Conservation (phyloP, 1,139 yeast genomes). For the Magnusiomyces paraingens region DNA sequence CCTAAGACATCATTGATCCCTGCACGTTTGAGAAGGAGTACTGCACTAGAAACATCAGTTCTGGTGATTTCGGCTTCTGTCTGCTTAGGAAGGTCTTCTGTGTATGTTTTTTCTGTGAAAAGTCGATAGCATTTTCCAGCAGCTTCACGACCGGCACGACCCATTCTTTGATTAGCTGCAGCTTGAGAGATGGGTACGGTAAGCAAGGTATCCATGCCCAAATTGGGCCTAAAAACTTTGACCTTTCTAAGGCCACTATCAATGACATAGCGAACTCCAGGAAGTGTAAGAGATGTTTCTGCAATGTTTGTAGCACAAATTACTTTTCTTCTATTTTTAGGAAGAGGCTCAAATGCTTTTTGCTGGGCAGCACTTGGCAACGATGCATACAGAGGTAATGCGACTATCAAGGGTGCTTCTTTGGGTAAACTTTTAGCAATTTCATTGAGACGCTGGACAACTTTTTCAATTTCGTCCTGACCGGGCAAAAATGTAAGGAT, state of each 20-base stretch:
- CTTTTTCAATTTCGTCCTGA: slow-evolving; percentile 93
- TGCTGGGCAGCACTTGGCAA: slow-evolving; percentile 80
- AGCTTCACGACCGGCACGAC: slow-evolving; percentile 97
- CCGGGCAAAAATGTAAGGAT: slow-evolving; percentile 88
- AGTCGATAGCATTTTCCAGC: slow-evolving; percentile 86
- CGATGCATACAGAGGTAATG: slow-evolving; percentile 89
- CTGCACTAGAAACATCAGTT: slow-evolving; percentile 77
- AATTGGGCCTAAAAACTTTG: slow-evolving; percentile 87
- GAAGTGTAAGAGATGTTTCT: slow-evolving; percentile 92
- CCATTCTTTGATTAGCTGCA: slow-evolving; percentile 90
- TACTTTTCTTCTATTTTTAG: slow-evolving; percentile 63
- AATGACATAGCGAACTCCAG: slow-evolving; percentile 90
- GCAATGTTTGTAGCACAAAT: slow-evolving; percentile 93
- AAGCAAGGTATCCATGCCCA: slow-evolving; percentile 82
- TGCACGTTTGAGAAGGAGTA: slow-evolving; percentile 72
- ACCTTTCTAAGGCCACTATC: slow-evolving; percentile 92
- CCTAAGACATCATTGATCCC: slow-evolving; percentile 77
- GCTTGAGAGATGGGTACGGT: slow-evolving; percentile 93
- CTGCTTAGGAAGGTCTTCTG: slow-evolving; percentile 52
- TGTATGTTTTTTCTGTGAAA: slow-evolving; percentile 66
- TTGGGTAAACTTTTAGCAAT: slow-evolving; percentile 61
- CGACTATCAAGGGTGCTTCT: slow-evolving; percentile 68
- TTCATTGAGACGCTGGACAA: slow-evolving; percentile 55
- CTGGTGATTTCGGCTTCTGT: slow-evolving; percentile 92
- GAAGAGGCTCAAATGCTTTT: slow-evolving; percentile 60